These are phyloP conservation scores for Exserohilum turcica DNA, from an alignment of 2,329 filamentous ascomycete species.

Conservation along the genomic window DNA sequence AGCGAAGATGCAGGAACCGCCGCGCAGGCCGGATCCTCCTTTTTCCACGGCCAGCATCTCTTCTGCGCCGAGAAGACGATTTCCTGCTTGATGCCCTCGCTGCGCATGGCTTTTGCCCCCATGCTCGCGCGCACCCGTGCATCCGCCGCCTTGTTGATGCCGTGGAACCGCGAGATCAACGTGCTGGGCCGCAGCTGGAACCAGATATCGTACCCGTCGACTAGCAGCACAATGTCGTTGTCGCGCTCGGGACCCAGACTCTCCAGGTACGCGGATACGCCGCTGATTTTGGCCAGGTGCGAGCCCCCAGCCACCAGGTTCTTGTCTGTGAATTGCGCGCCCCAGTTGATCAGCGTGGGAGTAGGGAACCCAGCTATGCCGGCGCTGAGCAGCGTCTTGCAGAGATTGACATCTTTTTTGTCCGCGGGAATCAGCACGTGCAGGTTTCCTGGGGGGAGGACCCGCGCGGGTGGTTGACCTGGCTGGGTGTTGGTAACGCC, in stretches of 20 bases:
- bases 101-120: not conserved
- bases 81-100: not conserved
- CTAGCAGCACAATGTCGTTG: not conserved
- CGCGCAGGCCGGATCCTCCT: not conserved
- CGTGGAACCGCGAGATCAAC: slow-evolving; percentile 1
- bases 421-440: slow-evolving; percentile 2
- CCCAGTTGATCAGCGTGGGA: slow-evolving; percentile 6
- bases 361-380: not conserved
- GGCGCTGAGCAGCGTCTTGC: slow-evolving; percentile 3
- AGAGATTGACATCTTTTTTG: slow-evolving; percentile 4
- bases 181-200: slow-evolving; percentile 1
- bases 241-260: slow-evolving; percentile 1
- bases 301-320: slow-evolving; percentile 1
- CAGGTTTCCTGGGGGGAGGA: not conserved
- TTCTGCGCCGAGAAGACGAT: slow-evolving; percentile 5
- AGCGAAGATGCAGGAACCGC: slow-evolving; percentile 2
- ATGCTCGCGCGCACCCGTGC: not conserved
- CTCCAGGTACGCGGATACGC: slow-evolving; percentile 1
- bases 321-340: not conserved
- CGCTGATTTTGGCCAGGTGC: slow-evolving; percentile 3
- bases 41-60: slow-evolving; percentile 2
- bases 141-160: slow-evolving; percentile 2
- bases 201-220: slow-evolving; percentile 7
- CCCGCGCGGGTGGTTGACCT: not conserved
- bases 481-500: not conserved